These are phyloP conservation scores for Cajanus cajan DNA, from an alignment of 306 rosid species.

Conservation along the genomic window DNA sequence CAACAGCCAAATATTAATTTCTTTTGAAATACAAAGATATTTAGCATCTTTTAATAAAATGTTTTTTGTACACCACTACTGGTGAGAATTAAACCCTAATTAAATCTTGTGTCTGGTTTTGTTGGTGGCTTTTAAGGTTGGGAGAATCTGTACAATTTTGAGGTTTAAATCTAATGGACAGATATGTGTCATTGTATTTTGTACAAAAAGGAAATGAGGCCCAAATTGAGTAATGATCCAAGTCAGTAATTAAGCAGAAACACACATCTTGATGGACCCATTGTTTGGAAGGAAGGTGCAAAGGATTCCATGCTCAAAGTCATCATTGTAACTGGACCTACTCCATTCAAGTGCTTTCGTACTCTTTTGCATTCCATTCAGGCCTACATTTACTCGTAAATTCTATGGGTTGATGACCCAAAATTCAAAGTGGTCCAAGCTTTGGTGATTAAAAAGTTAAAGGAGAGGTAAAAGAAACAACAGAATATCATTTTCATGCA, in stretches of 20 bases:
- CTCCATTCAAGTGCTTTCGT: conserved; percentile 44
- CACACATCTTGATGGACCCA: conserved; percentile 24
- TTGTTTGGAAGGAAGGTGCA: not conserved
- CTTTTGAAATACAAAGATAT: not conserved
- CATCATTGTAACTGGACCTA: conserved; percentile 39
- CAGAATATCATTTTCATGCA: not conserved
- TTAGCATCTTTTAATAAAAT: not conserved
- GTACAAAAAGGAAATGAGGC: conserved; percentile 18
- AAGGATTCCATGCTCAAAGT: conserved; percentile 1
- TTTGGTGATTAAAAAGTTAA: not conserved
- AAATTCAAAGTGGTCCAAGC: conserved; percentile 34
- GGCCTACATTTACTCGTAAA: conserved; percentile 22
- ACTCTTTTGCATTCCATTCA: not conserved
- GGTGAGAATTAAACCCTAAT: not conserved
- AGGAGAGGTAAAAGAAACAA: not conserved
- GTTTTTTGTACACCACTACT: not conserved
- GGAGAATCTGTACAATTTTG: not conserved
- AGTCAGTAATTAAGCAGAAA: conserved; percentile 2
- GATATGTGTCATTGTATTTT: not conserved
- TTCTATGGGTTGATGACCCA: conserved; percentile 14
- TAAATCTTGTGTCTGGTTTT: not conserved
- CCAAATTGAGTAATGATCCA: conserved; percentile 35
- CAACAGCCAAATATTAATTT: not conserved
- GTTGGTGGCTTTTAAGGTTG: not conserved
- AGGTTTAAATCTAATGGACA: conserved; percentile 6